Base-by-base conservation (phyloP, 140 eudicot species). In the Ambrosia hybrid region DNA sequence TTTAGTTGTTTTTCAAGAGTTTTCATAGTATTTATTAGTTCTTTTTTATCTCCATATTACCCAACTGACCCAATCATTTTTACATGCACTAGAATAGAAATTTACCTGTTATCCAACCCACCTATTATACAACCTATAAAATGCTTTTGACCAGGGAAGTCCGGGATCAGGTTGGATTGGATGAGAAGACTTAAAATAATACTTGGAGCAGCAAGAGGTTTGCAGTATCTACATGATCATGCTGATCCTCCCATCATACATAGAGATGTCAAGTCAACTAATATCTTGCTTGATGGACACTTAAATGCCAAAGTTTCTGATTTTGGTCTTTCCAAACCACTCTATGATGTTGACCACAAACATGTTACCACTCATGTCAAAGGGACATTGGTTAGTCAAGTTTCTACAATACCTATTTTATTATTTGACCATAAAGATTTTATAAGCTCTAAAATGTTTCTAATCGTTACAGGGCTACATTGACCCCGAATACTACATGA, bases 211-310 rank as follows among this genome's bases (percentile, higher is more conserved):
- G 96, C 96, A 39, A 85, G 83, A 75, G 96, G 96, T 30, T 51
- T 90, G 61, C 85, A 82, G 37, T 90, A 90, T 82, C 75, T 90
- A 26, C 95, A 90, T 83, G 95, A 90, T 61, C 89, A 76, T 72
- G 95, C 91, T 14, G 73, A 81, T 64, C 96, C 96, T 51, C 96
- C 91, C 2, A 90, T 90, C 51, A 89, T 89, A 73, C 96, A 89
- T 58, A 77, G 96, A 56, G 96, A 89, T 34, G 77, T 89, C 70
- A 87, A 90, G 68, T 73, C 96, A 15, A 83, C 76, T 73, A 90
- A 90, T 67, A 82, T 90, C 59, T 74, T 90, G 61, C 80, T 90
- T 37, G 96, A 87, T 39, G 89, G 87, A 51, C 80, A 80, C 48
- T 72, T 90, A 17, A 90, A 68, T 60, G 95, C 95, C 13, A 90